A percentile compares a stretch with the other conserved stretches of the same genome.
Conservation (phyloP, 2,329 filamentous ascomycete species). For the Diaporthe eres region DNA sequence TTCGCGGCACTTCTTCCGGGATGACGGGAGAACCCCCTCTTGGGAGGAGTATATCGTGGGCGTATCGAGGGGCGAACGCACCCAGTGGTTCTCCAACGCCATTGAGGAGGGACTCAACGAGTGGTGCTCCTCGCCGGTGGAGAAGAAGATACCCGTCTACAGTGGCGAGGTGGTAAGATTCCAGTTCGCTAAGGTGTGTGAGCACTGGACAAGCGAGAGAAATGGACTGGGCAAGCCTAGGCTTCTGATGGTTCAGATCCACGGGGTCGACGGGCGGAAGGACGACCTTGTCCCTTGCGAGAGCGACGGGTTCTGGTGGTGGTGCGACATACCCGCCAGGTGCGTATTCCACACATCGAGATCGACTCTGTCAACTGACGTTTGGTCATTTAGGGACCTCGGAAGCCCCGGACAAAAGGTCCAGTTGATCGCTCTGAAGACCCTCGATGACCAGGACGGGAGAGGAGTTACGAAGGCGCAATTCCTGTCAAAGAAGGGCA, state of each 20-base stretch:
- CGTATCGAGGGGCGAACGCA: slow-evolving; percentile 63
- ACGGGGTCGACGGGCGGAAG: slow-evolving; percentile 76
- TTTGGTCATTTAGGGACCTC: slow-evolving; percentile 60
- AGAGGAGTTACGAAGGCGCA: slow-evolving; percentile 65
- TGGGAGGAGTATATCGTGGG: slow-evolving; percentile 90
- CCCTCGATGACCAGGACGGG: slow-evolving; percentile 60
- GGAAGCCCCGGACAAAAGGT: slow-evolving; percentile 79
- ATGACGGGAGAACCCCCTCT: slow-evolving; percentile 74
- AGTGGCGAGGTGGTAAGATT: slow-evolving; percentile 75
- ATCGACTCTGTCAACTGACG: slow-evolving; percentile 13
- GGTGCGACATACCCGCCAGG: slow-evolving; percentile 78
- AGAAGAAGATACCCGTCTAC: slow-evolving; percentile 72
- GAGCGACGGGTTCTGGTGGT: slow-evolving; percentile 86
- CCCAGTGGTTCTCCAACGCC: slow-evolving; percentile 61
- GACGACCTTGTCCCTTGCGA: slow-evolving; percentile 80
- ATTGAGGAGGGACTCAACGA: slow-evolving; percentile 66
- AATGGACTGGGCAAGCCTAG: slow-evolving; percentile 78
- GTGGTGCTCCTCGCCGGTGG: slow-evolving; percentile 73
- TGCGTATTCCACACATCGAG: slow-evolving; percentile 7
- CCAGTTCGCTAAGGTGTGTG: slow-evolving; percentile 83
- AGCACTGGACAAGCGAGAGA: slow-evolving; percentile 84
- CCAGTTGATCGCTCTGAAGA: slow-evolving; percentile 71
- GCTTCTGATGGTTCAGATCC: slow-evolving; percentile 78
- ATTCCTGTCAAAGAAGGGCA: slow-evolving; percentile 59
- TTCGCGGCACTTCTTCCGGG: slow-evolving; percentile 77